Conservation (phyloP, 176 grass and related monocot genomes). For the Guadua angustifolia region DNA sequence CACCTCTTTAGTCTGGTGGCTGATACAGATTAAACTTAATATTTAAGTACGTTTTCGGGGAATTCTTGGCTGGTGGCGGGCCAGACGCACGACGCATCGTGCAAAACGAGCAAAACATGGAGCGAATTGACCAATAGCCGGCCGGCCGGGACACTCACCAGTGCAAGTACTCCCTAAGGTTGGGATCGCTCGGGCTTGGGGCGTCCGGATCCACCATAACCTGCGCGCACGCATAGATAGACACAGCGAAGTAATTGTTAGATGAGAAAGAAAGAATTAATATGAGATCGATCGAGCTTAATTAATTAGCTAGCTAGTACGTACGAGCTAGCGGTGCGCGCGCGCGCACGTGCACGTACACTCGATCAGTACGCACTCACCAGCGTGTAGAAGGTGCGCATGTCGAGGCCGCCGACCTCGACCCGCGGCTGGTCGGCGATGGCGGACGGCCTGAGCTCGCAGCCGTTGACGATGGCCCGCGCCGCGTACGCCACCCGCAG, state of each 20-base stretch:
- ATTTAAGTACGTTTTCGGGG: too few species aligned
- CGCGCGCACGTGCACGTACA: not conserved
- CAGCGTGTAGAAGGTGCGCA: slow-evolving; percentile 73
- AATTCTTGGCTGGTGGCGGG: not conserved
- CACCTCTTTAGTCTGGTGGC: not conserved
- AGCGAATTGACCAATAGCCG: not conserved
- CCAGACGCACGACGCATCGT: not conserved
- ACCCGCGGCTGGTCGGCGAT: slow-evolving; percentile 60
- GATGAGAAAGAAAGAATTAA: too few species aligned
- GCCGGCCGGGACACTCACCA: slow-evolving; percentile 41
- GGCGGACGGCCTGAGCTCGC: slow-evolving; percentile 60
- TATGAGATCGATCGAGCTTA: not conserved
- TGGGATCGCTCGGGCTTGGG: slow-evolving; percentile 59
- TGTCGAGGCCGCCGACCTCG: slow-evolving; percentile 56
- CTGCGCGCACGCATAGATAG: not conserved
- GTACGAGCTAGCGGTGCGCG: not conserved
- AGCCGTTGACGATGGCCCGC: slow-evolving; percentile 63
- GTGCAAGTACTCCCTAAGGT: slow-evolving; percentile 65
- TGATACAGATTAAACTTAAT: too few species aligned
- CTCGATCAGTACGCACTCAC: slow-evolving; percentile 25
- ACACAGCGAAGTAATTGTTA: not conserved
- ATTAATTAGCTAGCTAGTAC: not conserved
- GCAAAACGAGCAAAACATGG: not conserved
- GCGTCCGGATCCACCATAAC: slow-evolving; percentile 65
- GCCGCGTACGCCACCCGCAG: slow-evolving; percentile 60